These are phyloP conservation scores for Dimocarpus longan DNA, from an alignment of 345 rosid genomes.

Conservation along the genomic window DNA sequence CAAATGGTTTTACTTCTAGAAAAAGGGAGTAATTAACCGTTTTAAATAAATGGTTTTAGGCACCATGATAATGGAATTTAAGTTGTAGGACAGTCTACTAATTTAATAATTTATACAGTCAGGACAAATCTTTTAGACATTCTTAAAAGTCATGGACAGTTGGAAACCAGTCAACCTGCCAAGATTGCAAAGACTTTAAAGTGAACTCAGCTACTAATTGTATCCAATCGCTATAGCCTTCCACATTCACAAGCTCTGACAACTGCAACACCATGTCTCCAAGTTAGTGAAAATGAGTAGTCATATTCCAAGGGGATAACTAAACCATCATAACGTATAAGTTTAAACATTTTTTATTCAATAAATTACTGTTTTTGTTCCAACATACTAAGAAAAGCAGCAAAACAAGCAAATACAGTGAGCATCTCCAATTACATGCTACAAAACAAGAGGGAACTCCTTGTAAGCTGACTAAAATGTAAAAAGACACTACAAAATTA, in stretches of 20 bases:
- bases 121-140: not conserved
- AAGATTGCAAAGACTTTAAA: constrained; percentile 88
- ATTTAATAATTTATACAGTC: constrained; percentile 8
- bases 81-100: constrained; percentile 11
- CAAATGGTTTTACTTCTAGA: constrained; percentile 11
- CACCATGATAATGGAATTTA: not conserved
- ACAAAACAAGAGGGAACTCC: not conserved
- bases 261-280: constrained; percentile 56
- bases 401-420: not conserved
- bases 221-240: constrained; percentile 98
- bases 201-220: constrained; percentile 95
- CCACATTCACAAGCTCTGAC: constrained; percentile 97
- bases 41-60: constrained; percentile 2
- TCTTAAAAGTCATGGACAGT: constrained; percentile 14
- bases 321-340: not conserved
- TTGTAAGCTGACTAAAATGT: not conserved
- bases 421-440: not conserved
- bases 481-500: not conserved
- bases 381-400: not conserved
- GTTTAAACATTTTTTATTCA: not conserved
- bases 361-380: not conserved
- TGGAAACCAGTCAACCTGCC: constrained; percentile 71
- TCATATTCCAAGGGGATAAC: constrained; percentile 22
- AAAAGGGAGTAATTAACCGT: not conserved
- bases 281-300: constrained; percentile 14